Evolutionary conservation across 2,329 filamentous ascomycete species (phyloP).

Genomic region (Aspergillus luchuensis): DNA sequence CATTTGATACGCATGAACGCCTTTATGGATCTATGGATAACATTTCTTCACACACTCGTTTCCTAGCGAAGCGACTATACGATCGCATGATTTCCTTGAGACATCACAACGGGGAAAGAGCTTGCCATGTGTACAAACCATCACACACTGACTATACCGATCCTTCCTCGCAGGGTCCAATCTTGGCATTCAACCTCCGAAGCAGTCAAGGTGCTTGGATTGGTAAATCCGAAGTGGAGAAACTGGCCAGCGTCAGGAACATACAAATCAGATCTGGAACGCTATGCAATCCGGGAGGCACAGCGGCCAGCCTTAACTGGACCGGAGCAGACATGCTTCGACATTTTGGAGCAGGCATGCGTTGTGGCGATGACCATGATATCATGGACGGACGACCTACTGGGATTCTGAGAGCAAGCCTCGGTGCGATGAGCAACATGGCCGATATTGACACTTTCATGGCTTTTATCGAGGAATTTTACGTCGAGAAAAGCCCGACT

Average conservation of each 20-base stretch:
- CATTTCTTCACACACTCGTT: conserved; percentile 71
- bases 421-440: conserved; percentile 85
- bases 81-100: conserved; percentile 59
- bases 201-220: conserved; percentile 72
- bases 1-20: conserved; percentile 67
- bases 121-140: conserved; percentile 68
- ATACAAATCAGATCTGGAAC: conserved; percentile 88
- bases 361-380: conserved; percentile 82
- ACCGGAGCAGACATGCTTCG: conserved; percentile 77
- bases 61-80: conserved; percentile 63
- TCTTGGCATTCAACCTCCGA: conserved; percentile 80
- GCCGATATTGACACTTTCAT: conserved; percentile 73
- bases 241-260: conserved; percentile 73
- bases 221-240: conserved; percentile 83
- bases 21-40: conserved; percentile 72
- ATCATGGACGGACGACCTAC: conserved; percentile 83
- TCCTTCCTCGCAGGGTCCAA: conserved; percentile 63
- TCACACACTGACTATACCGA: conserved; percentile 45
- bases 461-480: conserved; percentile 72
- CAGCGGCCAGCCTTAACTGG: conserved; percentile 71
- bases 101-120: conserved; percentile 68
- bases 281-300: conserved; percentile 87
- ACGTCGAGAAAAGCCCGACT: conserved; percentile 44
- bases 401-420: conserved; percentile 79
- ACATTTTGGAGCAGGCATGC: conserved; percentile 82